Evolutionary conservation across 2,329 filamentous ascomycete species (phyloP).

Genomic region (Phaeosphaeriaceae sp.): DNA sequence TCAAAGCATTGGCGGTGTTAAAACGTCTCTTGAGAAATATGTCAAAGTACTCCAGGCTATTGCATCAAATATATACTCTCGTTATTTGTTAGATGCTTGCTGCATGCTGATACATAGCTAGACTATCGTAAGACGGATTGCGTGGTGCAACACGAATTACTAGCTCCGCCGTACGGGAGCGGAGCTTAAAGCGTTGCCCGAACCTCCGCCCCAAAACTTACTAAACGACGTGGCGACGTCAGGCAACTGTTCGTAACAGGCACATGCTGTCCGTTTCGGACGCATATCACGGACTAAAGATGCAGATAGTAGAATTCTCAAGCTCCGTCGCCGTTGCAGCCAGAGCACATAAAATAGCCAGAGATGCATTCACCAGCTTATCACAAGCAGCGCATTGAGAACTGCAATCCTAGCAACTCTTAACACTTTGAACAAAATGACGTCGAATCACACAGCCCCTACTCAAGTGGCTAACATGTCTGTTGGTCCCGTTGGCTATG

Average conservation of each 20-base stretch:
- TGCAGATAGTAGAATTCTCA: background rate
- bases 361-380: background rate
- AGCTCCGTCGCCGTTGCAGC: background rate
- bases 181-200: background rate
- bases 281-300: background rate
- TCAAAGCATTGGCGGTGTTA: too few species aligned
- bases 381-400: background rate
- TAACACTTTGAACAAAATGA: background rate
- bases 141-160: too few species aligned
- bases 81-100: too few species aligned
- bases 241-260: background rate
- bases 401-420: background rate
- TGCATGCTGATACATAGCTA: too few species aligned
- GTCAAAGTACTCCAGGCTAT: too few species aligned
- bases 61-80: too few species aligned
- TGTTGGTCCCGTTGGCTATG: constrained; percentile 9
- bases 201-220: background rate
- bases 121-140: too few species aligned
- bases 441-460: background rate
- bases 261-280: background rate
- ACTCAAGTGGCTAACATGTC: background rate
- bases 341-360: background rate
- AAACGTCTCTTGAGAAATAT: too few species aligned
- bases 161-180: too few species aligned
- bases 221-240: background rate